A percentile compares a stretch with the other conserved stretches of the same genome.
Evolutionary conservation across 106 monocot genomes (phyloP).

Genomic region (Triglochin maritima): DNA sequence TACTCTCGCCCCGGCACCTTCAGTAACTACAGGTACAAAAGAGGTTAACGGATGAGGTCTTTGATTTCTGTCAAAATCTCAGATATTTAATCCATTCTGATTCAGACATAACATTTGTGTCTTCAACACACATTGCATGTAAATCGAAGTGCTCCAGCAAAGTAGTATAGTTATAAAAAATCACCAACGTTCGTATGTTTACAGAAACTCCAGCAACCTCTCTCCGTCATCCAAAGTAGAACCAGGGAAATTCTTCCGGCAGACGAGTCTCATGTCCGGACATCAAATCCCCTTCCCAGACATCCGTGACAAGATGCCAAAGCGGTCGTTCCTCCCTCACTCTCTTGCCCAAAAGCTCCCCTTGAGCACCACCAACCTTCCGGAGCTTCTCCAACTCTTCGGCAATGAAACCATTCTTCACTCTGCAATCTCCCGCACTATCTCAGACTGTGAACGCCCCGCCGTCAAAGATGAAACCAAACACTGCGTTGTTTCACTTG

Average conservation of each 20-base stretch:
- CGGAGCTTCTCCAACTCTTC: neutral
- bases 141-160: too few species aligned
- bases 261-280: neutral
- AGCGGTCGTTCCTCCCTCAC: constrained; percentile 11
- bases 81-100: neutral
- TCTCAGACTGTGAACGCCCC: constrained; percentile 10
- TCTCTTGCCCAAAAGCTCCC: constrained; percentile 8
- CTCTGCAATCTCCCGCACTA: neutral
- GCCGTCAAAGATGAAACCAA: constrained; percentile 8
- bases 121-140: too few species aligned
- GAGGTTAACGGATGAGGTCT: too few species aligned
- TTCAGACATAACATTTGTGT: too few species aligned
- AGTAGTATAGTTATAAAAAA: too few species aligned
- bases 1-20: constrained; percentile 5
- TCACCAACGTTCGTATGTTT: neutral
- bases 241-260: constrained; percentile 16
- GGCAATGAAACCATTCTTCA: neutral
- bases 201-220: neutral
- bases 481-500: constrained; percentile 1
- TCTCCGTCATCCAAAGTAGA: neutral
- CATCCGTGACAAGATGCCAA: constrained; percentile 21
- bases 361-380: neutral
- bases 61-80: too few species aligned
- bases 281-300: constrained; percentile 13
- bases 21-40: neutral